A percentile compares a stretch with the other conserved stretches of the same genome.
These are phyloP conservation scores for Nemania serpens DNA, from an alignment of 2,329 filamentous ascomycete species.

Conservation along the genomic window DNA sequence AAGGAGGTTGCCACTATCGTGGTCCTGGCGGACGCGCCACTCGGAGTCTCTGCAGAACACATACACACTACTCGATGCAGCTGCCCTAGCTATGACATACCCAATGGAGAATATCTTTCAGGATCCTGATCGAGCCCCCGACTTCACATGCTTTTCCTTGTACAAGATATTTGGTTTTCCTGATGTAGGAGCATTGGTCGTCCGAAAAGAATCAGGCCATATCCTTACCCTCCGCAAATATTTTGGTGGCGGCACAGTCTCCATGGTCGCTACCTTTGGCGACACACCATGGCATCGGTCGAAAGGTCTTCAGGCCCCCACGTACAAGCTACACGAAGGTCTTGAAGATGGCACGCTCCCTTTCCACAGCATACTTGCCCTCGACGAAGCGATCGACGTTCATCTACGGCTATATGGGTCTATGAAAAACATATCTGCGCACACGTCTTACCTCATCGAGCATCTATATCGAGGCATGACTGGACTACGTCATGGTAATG, in stretches of 20 bases:
- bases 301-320: conserved; percentile 48
- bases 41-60: conserved; percentile 44
- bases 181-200: conserved; percentile 65
- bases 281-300: conserved; percentile 57
- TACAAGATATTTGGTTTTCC: conserved; percentile 72
- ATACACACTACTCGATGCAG: conserved; percentile 65
- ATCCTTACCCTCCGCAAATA: conserved; percentile 61
- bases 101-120: conserved; percentile 57
- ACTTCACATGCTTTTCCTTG: conserved; percentile 65
- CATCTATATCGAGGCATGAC: conserved; percentile 54
- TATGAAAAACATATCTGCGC: conserved; percentile 62
- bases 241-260: conserved; percentile 71
- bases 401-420: conserved; percentile 61
- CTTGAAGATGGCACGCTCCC: conserved; percentile 71
- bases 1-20: conserved; percentile 61
- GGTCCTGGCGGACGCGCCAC: conserved; percentile 50
- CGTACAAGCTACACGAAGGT: conserved; percentile 58
- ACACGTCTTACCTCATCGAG: conserved; percentile 59
- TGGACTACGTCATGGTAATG: conserved; percentile 58
- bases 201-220: conserved; percentile 59
- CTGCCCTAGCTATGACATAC: conserved; percentile 66
- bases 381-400: conserved; percentile 62
- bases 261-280: conserved; percentile 59
- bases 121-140: conserved; percentile 56
- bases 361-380: conserved; percentile 67